phyloP scores from a whole-genome alignment of 139 green algal species.

The Coelastrella sp. region DNA sequence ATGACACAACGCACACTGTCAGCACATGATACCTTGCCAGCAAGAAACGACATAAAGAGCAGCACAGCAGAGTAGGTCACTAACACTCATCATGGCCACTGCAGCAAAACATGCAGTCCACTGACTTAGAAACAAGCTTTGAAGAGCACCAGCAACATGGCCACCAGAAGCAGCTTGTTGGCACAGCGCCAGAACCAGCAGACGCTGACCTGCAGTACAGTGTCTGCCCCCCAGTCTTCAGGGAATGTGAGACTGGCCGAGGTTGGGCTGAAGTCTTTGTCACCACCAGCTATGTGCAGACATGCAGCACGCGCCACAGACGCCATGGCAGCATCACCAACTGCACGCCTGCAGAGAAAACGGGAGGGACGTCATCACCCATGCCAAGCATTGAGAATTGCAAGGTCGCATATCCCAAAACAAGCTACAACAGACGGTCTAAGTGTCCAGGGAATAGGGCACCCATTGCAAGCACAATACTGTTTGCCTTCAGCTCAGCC shows the following conservation, averaged over 20 bases:
- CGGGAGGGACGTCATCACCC: too few relatives aligned
- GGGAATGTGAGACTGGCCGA: slow-evolving; percentile 32
- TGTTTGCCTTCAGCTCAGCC: too few relatives aligned
- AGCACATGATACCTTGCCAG: background rate
- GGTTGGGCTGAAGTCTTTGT: slow-evolving; percentile 12
- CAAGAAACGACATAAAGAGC: background rate
- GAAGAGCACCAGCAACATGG: too few relatives aligned
- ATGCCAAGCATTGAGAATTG: background rate
- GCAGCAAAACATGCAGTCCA: too few relatives aligned
- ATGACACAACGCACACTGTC: background rate
- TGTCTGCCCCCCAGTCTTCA: slow-evolving; percentile 75
- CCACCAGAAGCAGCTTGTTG: too few relatives aligned
- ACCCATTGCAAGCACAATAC: too few relatives aligned
- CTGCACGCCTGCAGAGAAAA: slow-evolving; percentile 47
- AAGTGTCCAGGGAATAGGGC: too few relatives aligned
- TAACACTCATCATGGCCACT: too few relatives aligned
- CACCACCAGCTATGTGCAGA: slow-evolving; percentile 33
- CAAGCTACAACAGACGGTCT: too few relatives aligned
- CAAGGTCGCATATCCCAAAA: background rate
- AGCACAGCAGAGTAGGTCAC: too few relatives aligned
- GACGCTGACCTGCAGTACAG: slow-evolving; percentile 51
- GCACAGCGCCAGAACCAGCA: too few relatives aligned
- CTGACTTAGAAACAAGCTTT: too few relatives aligned
- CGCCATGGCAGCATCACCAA: slow-evolving; percentile 54
- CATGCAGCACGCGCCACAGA: slow-evolving; percentile 57